Evolutionary conservation across 176 grass and related monocot species (phyloP).

Genomic region (Thalia dealbata): DNA sequence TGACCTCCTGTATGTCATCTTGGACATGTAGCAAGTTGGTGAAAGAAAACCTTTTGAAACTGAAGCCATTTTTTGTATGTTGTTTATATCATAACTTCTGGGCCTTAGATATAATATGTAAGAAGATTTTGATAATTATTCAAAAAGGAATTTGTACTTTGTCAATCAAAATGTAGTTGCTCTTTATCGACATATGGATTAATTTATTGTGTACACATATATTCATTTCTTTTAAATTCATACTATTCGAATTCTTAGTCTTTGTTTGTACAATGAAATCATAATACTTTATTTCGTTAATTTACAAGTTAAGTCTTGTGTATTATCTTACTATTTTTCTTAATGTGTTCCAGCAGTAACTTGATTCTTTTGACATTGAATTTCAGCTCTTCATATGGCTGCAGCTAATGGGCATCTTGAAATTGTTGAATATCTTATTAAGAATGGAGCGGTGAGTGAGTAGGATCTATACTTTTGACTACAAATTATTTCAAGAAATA

Average conservation of each 20-base stretch:
- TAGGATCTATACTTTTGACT: background rate
- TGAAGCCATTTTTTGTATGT: background rate
- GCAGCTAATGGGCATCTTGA: slow-evolving; percentile 80
- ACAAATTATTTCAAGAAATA: background rate
- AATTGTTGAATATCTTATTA: slow-evolving; percentile 86
- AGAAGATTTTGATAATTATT: background rate
- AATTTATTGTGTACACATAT: too few relatives aligned
- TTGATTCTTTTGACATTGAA: slow-evolving; percentile 19
- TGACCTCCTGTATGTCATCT: background rate
- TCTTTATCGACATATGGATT: background rate
- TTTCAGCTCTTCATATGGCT: slow-evolving; percentile 88
- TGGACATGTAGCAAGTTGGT: background rate
- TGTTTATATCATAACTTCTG: background rate
- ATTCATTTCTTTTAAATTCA: background rate
- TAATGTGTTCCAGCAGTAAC: background rate
- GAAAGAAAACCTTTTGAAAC: background rate
- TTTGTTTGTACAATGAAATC: too few relatives aligned
- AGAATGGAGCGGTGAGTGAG: slow-evolving; percentile 62
- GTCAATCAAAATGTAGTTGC: background rate
- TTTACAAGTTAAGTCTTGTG: background rate
- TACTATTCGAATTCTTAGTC: background rate
- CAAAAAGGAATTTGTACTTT: background rate
- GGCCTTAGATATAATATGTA: background rate
- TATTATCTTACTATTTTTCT: slow-evolving; percentile 2
- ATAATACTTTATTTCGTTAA: background rate